These are phyloP conservation scores for Nannochloropsis granulata DNA, from an alignment of 108 stramenopile species.

Conservation along the genomic window DNA sequence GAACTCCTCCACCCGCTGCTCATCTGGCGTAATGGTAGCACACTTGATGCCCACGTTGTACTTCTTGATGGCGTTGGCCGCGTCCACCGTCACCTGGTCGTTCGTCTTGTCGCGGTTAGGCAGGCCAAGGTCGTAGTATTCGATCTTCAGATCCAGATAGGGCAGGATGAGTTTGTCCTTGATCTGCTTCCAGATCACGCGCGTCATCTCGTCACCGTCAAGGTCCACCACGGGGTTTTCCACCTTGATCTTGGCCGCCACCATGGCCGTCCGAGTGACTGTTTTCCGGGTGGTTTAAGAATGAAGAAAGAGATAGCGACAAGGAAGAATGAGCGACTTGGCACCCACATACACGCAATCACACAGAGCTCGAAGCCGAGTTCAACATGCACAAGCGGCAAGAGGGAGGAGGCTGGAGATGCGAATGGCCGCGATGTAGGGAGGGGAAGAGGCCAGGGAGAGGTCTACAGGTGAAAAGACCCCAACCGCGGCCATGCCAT, in stretches of 20 bases:
- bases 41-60: conserved; percentile 40
- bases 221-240: conserved; percentile 38
- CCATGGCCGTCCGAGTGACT: not conserved
- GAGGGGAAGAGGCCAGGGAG: too few species aligned
- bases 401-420: too few species aligned
- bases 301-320: not conserved
- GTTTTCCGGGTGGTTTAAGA: not conserved
- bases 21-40: conserved; percentile 40
- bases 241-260: conserved; percentile 34
- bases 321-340: too few species aligned
- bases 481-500: too few species aligned
- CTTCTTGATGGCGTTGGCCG: conserved; percentile 34
- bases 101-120: conserved; percentile 35
- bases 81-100: conserved; percentile 39
- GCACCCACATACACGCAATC: too few species aligned
- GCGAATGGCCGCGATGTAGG: too few species aligned
- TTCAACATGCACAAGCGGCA: too few species aligned
- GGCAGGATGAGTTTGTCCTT: conserved; percentile 37
- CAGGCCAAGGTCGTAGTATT: conserved; percentile 34
- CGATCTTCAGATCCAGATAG: conserved; percentile 32
- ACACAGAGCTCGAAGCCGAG: too few species aligned
- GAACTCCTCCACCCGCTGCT: conserved; percentile 39
- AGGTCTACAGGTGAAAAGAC: too few species aligned
- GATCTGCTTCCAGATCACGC: conserved; percentile 39
- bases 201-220: conserved; percentile 40